Evolutionary conservation across 2,329 filamentous ascomycete species (phyloP).

Genomic region (Diplodia scrobiculata): DNA sequence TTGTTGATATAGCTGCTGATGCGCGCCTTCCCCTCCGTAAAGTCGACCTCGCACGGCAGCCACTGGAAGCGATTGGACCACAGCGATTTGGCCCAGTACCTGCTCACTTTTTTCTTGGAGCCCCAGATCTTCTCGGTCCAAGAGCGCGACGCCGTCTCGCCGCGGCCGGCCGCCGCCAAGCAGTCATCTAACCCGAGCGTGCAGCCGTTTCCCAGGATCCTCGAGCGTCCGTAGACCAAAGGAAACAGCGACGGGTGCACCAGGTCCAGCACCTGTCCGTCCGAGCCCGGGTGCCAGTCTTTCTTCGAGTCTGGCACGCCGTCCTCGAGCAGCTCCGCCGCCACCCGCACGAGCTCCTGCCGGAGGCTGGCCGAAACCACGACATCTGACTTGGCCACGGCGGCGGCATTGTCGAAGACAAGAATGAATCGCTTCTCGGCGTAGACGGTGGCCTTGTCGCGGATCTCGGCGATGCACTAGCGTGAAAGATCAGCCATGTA

Average conservation of each 20-base stretch:
- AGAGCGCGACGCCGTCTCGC: constrained; percentile 27
- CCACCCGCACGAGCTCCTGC: constrained; percentile 48
- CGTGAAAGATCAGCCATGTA: neutral
- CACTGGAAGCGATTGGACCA: constrained; percentile 48
- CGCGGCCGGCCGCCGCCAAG: constrained; percentile 26
- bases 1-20: constrained; percentile 58
- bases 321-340: constrained; percentile 53
- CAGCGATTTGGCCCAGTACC: constrained; percentile 1
- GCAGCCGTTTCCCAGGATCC: constrained; percentile 30
- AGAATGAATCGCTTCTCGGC: constrained; percentile 46
- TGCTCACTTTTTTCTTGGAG: neutral
- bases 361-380: constrained; percentile 45
- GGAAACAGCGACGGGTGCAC: constrained; percentile 58
- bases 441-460: constrained; percentile 52
- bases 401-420: constrained; percentile 49
- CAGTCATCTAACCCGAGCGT: constrained; percentile 31
- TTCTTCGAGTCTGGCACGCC: constrained; percentile 50
- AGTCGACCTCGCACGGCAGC: constrained; percentile 54
- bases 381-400: constrained; percentile 58
- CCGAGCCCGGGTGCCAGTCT: constrained; percentile 64
- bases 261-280: constrained; percentile 60
- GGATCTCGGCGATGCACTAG: constrained; percentile 50
- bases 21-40: constrained; percentile 40
- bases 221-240: constrained; percentile 33
- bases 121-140: constrained; percentile 18